These are phyloP conservation scores for Hordeum marinum DNA, from an alignment of 176 grass and related monocot species.

Conservation along the genomic window DNA sequence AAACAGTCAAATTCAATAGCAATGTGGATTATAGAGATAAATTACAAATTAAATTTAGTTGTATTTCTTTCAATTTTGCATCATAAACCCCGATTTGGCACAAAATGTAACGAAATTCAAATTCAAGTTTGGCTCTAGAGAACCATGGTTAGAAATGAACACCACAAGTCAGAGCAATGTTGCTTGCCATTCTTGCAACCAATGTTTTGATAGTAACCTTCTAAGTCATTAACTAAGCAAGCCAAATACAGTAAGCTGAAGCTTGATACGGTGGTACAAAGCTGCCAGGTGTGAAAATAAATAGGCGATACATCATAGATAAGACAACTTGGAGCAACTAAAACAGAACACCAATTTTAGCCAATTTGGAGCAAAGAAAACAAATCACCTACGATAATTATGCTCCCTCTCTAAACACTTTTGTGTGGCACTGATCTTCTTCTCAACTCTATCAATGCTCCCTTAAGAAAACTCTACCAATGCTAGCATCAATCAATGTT, in stretches of 20 bases:
- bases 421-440: neutral
- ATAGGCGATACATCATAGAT: neutral
- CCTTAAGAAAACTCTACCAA: neutral
- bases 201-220: too few relatives aligned
- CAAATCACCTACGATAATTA: neutral
- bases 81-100: neutral
- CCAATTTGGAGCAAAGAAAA: neutral
- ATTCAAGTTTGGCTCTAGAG: neutral
- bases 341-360: neutral
- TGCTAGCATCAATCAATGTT: neutral
- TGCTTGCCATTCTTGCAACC: too few relatives aligned
- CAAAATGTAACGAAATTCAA: neutral
- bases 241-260: neutral
- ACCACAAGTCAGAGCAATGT: neutral
- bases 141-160: neutral
- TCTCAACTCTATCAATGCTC: neutral
- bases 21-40: neutral
- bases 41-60: neutral
- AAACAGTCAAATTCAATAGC: neutral
- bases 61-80: neutral
- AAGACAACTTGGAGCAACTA: too few relatives aligned
- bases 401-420: too few relatives aligned
- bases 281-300: neutral
- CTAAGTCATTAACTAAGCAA: too few relatives aligned
- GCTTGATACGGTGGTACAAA: neutral